Conservation (phyloP, 1,284 basidiomycete genomes). For the Takashimella koratensis region DNA sequence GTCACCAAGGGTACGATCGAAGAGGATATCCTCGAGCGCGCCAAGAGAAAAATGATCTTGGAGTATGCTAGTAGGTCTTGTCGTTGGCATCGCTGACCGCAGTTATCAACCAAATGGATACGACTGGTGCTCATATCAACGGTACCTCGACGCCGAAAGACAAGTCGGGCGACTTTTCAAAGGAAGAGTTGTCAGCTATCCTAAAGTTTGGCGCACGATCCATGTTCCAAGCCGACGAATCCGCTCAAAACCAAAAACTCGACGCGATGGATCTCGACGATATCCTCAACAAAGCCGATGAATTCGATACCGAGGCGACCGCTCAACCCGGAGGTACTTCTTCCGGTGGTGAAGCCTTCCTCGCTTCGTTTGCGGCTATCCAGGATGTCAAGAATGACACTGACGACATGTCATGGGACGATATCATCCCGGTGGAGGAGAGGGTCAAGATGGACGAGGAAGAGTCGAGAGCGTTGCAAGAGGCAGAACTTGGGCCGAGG, state of each 20-base stretch:
- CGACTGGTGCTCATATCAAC: constrained; percentile 91
- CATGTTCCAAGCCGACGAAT: constrained; percentile 97
- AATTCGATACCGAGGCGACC: constrained; percentile 91
- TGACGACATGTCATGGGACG: constrained; percentile 91
- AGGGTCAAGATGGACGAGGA: constrained; percentile 81
- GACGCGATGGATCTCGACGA: constrained; percentile 99
- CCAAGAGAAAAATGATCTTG: constrained; percentile 99
- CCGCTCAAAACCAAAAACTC: constrained; percentile 88
- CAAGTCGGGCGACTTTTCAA: constrained; percentile 74
- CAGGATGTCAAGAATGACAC: constrained; percentile 87
- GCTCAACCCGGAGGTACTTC: constrained; percentile 77
- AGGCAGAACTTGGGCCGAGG: constrained; percentile 56
- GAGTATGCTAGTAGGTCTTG: constrained; percentile 89
- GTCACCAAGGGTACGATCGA: constrained; percentile 99
- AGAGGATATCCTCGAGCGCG: constrained; percentile 95
- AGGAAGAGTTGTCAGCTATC: constrained; percentile 97
- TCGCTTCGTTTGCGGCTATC: constrained; percentile 90
- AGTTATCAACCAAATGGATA: constrained; percentile 99
- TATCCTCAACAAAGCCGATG: constrained; percentile 93
- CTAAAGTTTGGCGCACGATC: constrained; percentile 98
- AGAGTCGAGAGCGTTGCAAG: constrained; percentile 53
- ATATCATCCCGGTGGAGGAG: constrained; percentile 94
- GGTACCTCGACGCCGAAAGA: constrained; percentile 76
- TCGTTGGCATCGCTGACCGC: constrained; percentile 8
- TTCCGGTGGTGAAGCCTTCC: constrained; percentile 93